Percentiles rank a stretch among this genome's conserved stretches.
phyloP scores from a whole-genome alignment of 2,329 filamentous ascomycete genomes.

The Scedosporium boydii region DNA sequence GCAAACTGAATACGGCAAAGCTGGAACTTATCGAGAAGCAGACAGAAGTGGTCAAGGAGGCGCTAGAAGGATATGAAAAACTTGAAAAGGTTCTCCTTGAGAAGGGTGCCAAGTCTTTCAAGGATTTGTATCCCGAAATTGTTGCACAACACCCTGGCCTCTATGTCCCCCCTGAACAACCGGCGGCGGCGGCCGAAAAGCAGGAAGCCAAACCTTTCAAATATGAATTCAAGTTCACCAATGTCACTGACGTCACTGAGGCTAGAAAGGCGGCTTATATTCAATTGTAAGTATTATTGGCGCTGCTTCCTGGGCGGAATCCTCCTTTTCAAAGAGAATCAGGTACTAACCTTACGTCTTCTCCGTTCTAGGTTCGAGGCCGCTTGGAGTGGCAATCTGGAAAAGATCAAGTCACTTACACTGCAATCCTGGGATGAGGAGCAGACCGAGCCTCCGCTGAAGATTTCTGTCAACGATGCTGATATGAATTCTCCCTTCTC shows the following conservation, averaged over 20 bases:
- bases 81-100: constrained; percentile 45
- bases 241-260: constrained; percentile 45
- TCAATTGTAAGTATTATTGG: constrained; percentile 39
- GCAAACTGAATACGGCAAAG: background rate
- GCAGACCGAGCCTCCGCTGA: constrained; percentile 48
- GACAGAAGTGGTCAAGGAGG: constrained; percentile 38
- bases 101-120: constrained; percentile 57
- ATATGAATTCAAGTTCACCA: constrained; percentile 40
- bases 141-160: constrained; percentile 13
- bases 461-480: constrained; percentile 49
- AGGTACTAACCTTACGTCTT: background rate
- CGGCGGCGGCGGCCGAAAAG: constrained; percentile 8
- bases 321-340: background rate
- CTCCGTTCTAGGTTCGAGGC: constrained; percentile 53
- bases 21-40: constrained; percentile 26
- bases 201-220: constrained; percentile 29
- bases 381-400: constrained; percentile 59
- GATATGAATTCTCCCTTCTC: constrained; percentile 51
- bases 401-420: constrained; percentile 55
- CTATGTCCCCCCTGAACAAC: constrained; percentile 1
- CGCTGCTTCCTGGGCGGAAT: background rate
- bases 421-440: constrained; percentile 47
- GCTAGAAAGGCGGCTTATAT: constrained; percentile 50
- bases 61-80: constrained; percentile 41
- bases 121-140: constrained; percentile 51